These are phyloP conservation scores for Suillus lakei DNA, from an alignment of 768 basidiomycete species.

Conservation along the genomic window DNA sequence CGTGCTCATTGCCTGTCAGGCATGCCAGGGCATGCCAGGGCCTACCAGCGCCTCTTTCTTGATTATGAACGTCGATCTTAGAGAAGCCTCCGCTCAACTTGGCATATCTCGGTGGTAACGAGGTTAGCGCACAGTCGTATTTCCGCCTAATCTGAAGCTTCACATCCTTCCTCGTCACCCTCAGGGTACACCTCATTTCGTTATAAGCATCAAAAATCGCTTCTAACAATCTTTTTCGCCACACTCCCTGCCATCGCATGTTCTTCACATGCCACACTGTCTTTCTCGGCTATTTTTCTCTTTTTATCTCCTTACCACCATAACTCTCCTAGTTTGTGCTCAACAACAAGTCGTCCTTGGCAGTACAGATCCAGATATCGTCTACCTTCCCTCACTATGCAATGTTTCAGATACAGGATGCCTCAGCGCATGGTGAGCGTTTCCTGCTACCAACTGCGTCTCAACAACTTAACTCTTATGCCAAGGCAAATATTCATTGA, in stretches of 20 bases:
- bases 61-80: neutral
- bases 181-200: neutral
- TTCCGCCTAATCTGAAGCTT: neutral
- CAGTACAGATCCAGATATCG: slow-evolving; percentile 28
- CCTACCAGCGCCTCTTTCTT: neutral
- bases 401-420: slow-evolving; percentile 19
- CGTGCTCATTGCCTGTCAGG: neutral
- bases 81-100: neutral
- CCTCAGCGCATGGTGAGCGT: slow-evolving; percentile 31
- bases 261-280: slow-evolving; percentile 24
- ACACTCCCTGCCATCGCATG: slow-evolving; percentile 9
- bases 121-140: neutral
- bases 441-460: neutral
- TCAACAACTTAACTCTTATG: neutral
- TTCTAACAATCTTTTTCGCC: neutral
- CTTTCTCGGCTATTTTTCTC: slow-evolving; percentile 20
- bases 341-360: slow-evolving; percentile 27
- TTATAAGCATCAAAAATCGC: neutral
- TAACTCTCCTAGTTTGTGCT: slow-evolving; percentile 16
- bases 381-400: slow-evolving; percentile 33
- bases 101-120: slow-evolving; percentile 2
- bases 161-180: neutral
- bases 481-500: slow-evolving; percentile 28
- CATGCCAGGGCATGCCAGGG: neutral
- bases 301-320: slow-evolving; percentile 14